Percentiles rank a stretch among this genome's conserved stretches.
phyloP scores from a whole-genome alignment of 2,329 filamentous ascomycete genomes.

The Colletotrichum sp. region DNA sequence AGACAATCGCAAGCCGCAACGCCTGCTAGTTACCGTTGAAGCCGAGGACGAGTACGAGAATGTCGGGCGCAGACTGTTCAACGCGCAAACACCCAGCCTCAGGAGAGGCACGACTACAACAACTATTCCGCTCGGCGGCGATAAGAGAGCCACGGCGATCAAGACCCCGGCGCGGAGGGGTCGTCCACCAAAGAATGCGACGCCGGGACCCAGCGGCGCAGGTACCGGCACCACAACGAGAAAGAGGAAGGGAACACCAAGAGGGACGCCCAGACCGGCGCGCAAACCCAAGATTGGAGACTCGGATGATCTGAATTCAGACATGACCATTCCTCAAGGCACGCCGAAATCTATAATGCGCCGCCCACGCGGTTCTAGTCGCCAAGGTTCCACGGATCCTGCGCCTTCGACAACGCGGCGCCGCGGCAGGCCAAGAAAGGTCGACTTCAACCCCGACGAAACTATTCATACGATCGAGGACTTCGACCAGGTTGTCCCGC shows the following conservation, averaged over 20 bases:
- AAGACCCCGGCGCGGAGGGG: conserved; percentile 48
- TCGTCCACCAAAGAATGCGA: conserved; percentile 56
- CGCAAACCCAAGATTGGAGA: conserved; percentile 33
- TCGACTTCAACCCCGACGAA: conserved; percentile 12
- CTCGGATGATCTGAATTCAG: conserved; percentile 31
- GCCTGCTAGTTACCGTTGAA: conserved; percentile 61
- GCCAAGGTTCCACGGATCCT: conserved; percentile 1
- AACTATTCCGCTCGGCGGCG: conserved; percentile 56
- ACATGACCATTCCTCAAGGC: conserved; percentile 27
- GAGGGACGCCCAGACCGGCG: conserved; percentile 35
- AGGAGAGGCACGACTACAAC: conserved; percentile 50
- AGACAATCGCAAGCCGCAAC: conserved; percentile 53
- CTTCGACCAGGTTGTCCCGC: neutral
- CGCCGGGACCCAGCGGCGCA: conserved; percentile 48
- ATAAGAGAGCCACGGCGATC: conserved; percentile 37
- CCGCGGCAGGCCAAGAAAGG: conserved; percentile 11
- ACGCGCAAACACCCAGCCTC: conserved; percentile 45
- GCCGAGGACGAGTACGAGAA: conserved; percentile 38
- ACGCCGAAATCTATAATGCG: conserved; percentile 36
- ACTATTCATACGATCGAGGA: conserved; percentile 28
- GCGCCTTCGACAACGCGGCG: conserved; percentile 4
- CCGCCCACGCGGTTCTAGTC: conserved; percentile 22
- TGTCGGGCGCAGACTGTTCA: conserved; percentile 46
- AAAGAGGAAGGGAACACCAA: conserved; percentile 52
- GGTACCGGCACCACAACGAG: conserved; percentile 37